Base-by-base conservation (phyloP, 805 yeast genomes). In the Kuraishia ogatae region DNA sequence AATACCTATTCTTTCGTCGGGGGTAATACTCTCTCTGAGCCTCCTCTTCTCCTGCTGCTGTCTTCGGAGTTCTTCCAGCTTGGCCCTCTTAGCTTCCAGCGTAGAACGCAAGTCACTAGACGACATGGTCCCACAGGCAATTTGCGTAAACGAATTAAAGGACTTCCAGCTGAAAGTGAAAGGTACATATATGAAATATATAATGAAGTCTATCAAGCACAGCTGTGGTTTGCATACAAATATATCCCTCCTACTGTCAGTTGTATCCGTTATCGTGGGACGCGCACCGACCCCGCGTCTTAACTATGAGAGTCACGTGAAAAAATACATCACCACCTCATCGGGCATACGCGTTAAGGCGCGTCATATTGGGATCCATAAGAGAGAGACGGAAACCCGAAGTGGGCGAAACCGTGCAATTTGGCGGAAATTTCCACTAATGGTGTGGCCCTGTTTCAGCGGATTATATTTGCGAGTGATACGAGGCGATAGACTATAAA, bases 21-120 rank as follows among this genome's bases (percentile, higher is more conserved):
- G 43, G 2, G 43, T 35, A 35, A 35, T 15, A 15, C n/a, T 35
- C n/a, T 35, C 43, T 17, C 43, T 35, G 43, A 35, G 43, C 17
- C n/a, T 35, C 17, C 43, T 10, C 43, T 35, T 64, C 55, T 64
- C 69, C 53, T 71, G 77, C 35, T 85, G 64, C 60, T 73, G 76
- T 46, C 72, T 73, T 39, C 82, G 67, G n/a, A 83, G 70, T 64
- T 78, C 81, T 35, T 79, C 80, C 39, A 83, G 64, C 54, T 76
- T 72, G 50, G 72, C 76, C 55, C 74, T 70, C 59, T 82, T 81
- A 54, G 79, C 80, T 61, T 82, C 86, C 49, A 83, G 48, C 1
- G 43, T 35, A 15, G 43, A 35, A 17, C 63, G 54, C 7, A 65
- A 15, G 43, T 35, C 43, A 35, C 43, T 17, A 15, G 43, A 35